A percentile compares a stretch with the other conserved stretches of the same genome.
These are phyloP conservation scores for Fusarium fujikuroi DNA, from an alignment of 2,329 filamentous ascomycete genomes.

Conservation along the genomic window DNA sequence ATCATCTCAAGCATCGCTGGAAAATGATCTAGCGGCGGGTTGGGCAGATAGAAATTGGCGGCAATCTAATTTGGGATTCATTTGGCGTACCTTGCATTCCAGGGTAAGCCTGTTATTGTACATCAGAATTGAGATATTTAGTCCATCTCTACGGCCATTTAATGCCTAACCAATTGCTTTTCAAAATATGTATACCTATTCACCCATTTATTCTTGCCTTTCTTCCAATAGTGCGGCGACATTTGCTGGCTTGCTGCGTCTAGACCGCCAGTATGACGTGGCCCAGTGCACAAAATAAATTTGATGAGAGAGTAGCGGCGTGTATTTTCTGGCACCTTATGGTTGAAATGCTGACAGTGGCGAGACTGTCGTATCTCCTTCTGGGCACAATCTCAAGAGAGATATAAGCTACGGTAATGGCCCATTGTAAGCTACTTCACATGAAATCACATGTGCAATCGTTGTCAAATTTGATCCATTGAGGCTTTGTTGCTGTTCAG, in stretches of 20 bases:
- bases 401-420: not conserved
- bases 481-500: not conserved
- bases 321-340: fast-evolving
- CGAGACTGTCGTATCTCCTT: fast-evolving
- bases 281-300: not conserved
- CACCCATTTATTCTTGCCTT: fast-evolving
- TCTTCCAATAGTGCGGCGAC: fast-evolving
- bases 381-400: too few relatives aligned
- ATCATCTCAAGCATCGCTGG: too few relatives aligned
- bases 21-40: not conserved
- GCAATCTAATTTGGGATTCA: not conserved
- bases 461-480: not conserved
- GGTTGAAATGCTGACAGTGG: not conserved
- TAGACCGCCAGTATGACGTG: not conserved
- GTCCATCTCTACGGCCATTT: too few relatives aligned
- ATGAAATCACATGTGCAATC: not conserved
- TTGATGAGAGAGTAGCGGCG: fast-evolving
- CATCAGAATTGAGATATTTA: not conserved
- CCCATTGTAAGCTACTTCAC: not conserved
- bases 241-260: not conserved
- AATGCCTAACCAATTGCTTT: fast-evolving
- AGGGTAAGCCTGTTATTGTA: not conserved
- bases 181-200: fast-evolving
- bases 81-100: not conserved
- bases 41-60: not conserved